These are phyloP conservation scores for Boletus hoseneyae DNA, from an alignment of 1,284 basidiomycete genomes.

Conservation along the genomic window DNA sequence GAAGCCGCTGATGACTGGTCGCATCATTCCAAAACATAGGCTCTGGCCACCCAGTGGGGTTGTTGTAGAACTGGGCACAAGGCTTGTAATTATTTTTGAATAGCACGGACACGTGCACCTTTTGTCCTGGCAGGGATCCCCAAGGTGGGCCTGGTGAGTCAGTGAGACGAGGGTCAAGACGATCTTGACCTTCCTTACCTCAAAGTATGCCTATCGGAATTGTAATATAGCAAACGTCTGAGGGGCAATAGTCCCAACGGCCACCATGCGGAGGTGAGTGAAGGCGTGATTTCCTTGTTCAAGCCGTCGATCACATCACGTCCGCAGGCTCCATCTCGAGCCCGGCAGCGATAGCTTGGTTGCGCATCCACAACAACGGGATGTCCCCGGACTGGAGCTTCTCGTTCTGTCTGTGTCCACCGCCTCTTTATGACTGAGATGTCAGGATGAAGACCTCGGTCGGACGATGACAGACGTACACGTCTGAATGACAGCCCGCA, in stretches of 20 bases:
- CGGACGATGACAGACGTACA: conserved; percentile 26
- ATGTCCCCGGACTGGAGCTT: conserved; percentile 31
- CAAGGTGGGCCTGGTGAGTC: conserved; percentile 27
- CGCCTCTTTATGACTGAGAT: conserved; percentile 21
- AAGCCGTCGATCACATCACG: conserved; percentile 30
- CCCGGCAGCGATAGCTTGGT: conserved; percentile 28
- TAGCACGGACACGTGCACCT: conserved; percentile 31
- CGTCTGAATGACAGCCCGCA: conserved; percentile 34
- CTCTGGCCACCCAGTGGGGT: conserved; percentile 24
- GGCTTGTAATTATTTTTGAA: conserved; percentile 31
- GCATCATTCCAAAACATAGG: conserved; percentile 33
- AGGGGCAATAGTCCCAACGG: conserved; percentile 28
- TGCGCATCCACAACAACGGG: conserved; percentile 34
- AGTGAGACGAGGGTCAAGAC: conserved; percentile 10
- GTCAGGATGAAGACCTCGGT: conserved; percentile 4
- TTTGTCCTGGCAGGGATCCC: conserved; percentile 28
- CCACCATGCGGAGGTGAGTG: conserved; percentile 28
- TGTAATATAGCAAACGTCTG: conserved; percentile 27
- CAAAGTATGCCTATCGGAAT: conserved; percentile 20
- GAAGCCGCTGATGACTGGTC: conserved; percentile 24
- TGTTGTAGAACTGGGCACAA: conserved; percentile 20
- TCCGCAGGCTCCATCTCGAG: conserved; percentile 23
- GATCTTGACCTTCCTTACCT: conserved; percentile 8
- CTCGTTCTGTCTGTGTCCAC: conserved; percentile 30
- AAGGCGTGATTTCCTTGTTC: conserved; percentile 21